Evolutionary conservation across 495 filamentous ascomycete genomes (phyloP).

Genomic region (Penicillium paxilli): DNA sequence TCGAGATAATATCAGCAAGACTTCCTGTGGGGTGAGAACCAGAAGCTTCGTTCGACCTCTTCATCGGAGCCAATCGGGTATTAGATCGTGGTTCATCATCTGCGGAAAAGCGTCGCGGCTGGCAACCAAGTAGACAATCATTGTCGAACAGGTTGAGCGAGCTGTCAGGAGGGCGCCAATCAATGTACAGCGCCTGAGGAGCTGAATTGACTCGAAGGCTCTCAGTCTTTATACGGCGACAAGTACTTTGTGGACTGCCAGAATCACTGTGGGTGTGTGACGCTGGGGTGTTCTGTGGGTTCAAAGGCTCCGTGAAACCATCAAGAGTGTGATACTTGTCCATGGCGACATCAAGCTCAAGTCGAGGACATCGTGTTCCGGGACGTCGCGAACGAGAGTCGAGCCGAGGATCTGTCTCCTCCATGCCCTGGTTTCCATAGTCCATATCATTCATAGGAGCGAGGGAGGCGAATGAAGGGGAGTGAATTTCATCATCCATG

Average conservation of each 20-base stretch:
- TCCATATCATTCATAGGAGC: conserved; percentile 3
- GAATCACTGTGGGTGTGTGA: conserved; percentile 18
- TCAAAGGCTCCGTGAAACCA: conserved; percentile 12
- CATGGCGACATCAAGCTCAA: conserved; percentile 20
- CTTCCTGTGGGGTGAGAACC: background rate
- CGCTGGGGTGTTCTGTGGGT: conserved; percentile 28
- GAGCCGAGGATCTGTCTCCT: background rate
- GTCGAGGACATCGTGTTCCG: conserved; percentile 12
- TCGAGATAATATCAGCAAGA: background rate
- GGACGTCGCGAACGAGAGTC: background rate
- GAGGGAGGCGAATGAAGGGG: conserved; percentile 17
- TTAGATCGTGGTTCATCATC: conserved; percentile 1
- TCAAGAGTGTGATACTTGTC: conserved; percentile 24
- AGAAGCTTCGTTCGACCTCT: background rate
- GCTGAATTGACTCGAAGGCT: conserved; percentile 6
- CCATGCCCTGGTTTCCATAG: background rate
- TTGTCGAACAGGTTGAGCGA: background rate
- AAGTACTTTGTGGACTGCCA: background rate
- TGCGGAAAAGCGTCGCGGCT: conserved; percentile 1
- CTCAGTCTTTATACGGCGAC: background rate
- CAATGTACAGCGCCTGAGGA: conserved; percentile 10
- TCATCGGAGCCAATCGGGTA: background rate
- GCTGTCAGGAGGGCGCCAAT: conserved; percentile 14
- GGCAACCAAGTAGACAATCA: background rate
- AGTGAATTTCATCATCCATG: background rate